phyloP scores from a whole-genome alignment of 164 flowering plant genomes.

The Liquidambar formosana region DNA sequence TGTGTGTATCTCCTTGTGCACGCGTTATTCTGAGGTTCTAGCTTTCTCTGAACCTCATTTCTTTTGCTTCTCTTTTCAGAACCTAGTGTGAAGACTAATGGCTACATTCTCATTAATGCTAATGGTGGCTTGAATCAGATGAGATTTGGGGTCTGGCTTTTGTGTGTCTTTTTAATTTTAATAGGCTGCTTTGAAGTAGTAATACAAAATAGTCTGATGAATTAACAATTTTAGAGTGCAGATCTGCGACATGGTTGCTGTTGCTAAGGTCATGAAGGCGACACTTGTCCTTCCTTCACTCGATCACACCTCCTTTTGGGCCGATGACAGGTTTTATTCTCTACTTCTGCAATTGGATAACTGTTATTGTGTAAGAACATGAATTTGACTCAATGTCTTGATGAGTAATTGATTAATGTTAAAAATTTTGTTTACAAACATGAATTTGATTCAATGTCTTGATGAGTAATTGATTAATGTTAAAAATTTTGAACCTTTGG shows the following conservation, averaged over 20 bases:
- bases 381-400: neutral
- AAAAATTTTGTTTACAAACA: neutral
- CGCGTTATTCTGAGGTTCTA: neutral
- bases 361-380: neutral
- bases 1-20: neutral
- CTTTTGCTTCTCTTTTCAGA: conserved; percentile 41
- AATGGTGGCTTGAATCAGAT: conserved; percentile 99
- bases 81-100: conserved; percentile 68
- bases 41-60: neutral
- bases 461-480: neutral
- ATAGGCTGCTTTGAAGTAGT: neutral
- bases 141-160: conserved; percentile 99
- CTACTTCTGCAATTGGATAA: neutral
- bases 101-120: conserved; percentile 89
- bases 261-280: conserved; percentile 97
- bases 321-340: conserved; percentile 77
- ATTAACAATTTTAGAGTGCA: conserved; percentile 61
- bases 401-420: neutral
- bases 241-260: conserved; percentile 99
- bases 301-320: conserved; percentile 97
- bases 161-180: conserved; percentile 24
- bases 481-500: too few species aligned
- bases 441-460: neutral
- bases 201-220: conserved; percentile 32
- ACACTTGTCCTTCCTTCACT: conserved; percentile 99